These are phyloP conservation scores for Xylaria multiplex DNA, from an alignment of 2,329 filamentous ascomycete species.

Conservation along the genomic window DNA sequence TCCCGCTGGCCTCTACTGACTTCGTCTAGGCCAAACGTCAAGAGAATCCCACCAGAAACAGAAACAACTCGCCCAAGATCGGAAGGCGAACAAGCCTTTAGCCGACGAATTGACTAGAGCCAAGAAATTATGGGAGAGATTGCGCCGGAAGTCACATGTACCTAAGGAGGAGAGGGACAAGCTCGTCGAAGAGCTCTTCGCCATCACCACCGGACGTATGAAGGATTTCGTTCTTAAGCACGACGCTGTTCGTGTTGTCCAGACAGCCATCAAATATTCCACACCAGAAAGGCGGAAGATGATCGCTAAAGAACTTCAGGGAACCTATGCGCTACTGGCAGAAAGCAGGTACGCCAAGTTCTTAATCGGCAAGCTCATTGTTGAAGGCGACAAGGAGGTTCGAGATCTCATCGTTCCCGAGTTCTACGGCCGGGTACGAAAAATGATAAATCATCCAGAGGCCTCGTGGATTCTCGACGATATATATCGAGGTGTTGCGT, in stretches of 20 bases:
- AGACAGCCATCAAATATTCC: conserved; percentile 96
- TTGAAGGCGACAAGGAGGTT: conserved; percentile 89
- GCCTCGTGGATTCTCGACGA: conserved; percentile 98
- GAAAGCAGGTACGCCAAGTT: conserved; percentile 99
- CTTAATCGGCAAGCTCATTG: conserved; percentile 91
- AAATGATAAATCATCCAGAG: conserved; percentile 94
- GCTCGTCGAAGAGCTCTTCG: conserved; percentile 88
- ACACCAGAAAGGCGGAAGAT: conserved; percentile 83
- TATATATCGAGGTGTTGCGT: conserved; percentile 89
- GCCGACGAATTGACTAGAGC: conserved; percentile 87
- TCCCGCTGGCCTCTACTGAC: conserved; percentile 32
- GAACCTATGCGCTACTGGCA: conserved; percentile 83
- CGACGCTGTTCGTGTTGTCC: conserved; percentile 94
- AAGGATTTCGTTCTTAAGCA: conserved; percentile 99
- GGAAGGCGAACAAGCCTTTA: conserved; percentile 91
- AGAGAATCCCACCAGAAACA: conserved; percentile 94
- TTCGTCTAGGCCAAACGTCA: conserved; percentile 67
- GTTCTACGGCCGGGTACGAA: conserved; percentile 92
- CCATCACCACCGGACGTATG: conserved; percentile 88
- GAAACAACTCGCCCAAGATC: conserved; percentile 85
- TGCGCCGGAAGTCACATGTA: conserved; percentile 93
- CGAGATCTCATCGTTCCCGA: conserved; percentile 90
- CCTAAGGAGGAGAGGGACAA: conserved; percentile 87
- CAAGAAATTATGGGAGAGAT: conserved; percentile 96
- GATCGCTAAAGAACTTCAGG: conserved; percentile 87